Evolutionary conservation across 176 grass and related monocot genomes (phyloP).

Genomic region (Sorghum bicolor): Sorghum_bicolor_NCBIv3 NC_012872.2:68144501-68145000

Average conservation of each 20-base stretch:
- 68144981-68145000: constrained; percentile 51
- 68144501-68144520: constrained; percentile 57
- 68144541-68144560: constrained; percentile 51
- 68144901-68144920: constrained; percentile 69
- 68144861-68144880: constrained; percentile 63
- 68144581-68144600: constrained; percentile 58
- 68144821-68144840: constrained; percentile 78
- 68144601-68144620: constrained; percentile 48
- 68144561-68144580: constrained; percentile 80
- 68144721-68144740: constrained; percentile 72
- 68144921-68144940: constrained; percentile 8
- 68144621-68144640: constrained; percentile 48
- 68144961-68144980: constrained; percentile 44
- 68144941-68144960: constrained; percentile 45
- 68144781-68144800: neutral
- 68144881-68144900: constrained; percentile 97
- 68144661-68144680: constrained; percentile 42
- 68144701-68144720: constrained; percentile 71
- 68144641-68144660: constrained; percentile 68
- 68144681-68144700: constrained; percentile 61
- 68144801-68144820: constrained; percentile 58
- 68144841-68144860: constrained; percentile 51
- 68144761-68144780: constrained; percentile 42
- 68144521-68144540: constrained; percentile 40
- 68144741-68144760: constrained; percentile 65